Percentiles rank a stretch among this genome's conserved stretches.
Conservation (phyloP, 345 rosid genomes). For the Cochlearia excelsa region DNA sequence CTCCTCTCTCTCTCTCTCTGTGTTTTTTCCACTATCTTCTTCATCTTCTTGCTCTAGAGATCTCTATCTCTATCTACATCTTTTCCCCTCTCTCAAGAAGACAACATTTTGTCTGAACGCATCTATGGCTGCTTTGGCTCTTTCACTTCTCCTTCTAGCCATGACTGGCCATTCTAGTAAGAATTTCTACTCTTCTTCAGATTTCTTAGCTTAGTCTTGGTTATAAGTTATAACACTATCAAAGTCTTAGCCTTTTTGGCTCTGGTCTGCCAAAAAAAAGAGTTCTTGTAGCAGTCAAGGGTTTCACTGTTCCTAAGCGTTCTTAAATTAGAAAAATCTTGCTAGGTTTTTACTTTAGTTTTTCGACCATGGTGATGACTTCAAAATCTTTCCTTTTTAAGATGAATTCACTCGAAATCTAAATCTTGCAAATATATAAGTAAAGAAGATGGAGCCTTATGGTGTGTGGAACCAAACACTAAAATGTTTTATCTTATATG, state of each 20-base stretch:
- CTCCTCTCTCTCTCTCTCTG: conserved; percentile 11
- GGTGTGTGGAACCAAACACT: background rate
- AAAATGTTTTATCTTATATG: background rate
- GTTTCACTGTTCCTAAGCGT: conserved; percentile 26
- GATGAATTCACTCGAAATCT: background rate
- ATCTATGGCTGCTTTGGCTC: conserved; percentile 46
- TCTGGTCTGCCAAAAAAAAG: background rate
- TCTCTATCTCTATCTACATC: conserved; percentile 14
- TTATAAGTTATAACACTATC: background rate
- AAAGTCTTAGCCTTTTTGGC: conserved; percentile 1
- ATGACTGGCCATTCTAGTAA: conserved; percentile 53
- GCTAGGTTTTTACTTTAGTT: background rate
- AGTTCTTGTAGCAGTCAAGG: conserved; percentile 15
- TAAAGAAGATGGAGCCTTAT: background rate
- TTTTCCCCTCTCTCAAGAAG: conserved; percentile 16
- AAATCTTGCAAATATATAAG: no score
- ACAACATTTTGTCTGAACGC: conserved; percentile 24
- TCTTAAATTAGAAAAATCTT: conserved; percentile 14
- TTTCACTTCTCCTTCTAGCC: conserved; percentile 48
- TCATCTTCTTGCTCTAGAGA: conserved; percentile 25
- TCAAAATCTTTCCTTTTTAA: conserved; percentile 12
- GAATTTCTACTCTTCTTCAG: conserved; percentile 21
- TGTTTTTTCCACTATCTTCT: conserved; percentile 12
- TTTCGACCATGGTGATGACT: background rate
- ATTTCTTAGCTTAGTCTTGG: conserved; percentile 15